These are phyloP conservation scores for Leonotis leonurus DNA, from an alignment of 257 asterid species.

Conservation along the genomic window DNA sequence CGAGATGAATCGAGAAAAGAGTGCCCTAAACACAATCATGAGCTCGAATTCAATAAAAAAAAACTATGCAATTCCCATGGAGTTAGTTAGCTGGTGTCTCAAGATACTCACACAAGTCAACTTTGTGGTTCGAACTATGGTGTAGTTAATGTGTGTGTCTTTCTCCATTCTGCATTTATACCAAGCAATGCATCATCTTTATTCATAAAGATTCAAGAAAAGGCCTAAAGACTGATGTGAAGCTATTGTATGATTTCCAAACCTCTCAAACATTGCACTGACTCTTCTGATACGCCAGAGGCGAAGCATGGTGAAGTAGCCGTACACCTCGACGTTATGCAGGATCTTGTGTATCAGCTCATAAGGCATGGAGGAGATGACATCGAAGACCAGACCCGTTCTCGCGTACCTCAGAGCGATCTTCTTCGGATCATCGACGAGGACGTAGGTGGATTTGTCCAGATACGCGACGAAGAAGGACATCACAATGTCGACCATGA, in stretches of 20 bases:
- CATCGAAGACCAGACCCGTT: slow-evolving; percentile 55
- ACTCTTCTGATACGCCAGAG: slow-evolving; percentile 90
- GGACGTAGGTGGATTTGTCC: slow-evolving; percentile 42
- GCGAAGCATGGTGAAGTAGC: slow-evolving; percentile 71
- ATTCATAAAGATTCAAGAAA: background rate
- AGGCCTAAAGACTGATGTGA: background rate
- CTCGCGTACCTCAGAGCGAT: slow-evolving; percentile 52
- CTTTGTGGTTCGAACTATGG: slow-evolving; percentile 49
- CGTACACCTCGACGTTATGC: slow-evolving; percentile 25
- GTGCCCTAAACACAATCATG: slow-evolving; percentile 42
- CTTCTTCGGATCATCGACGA: slow-evolving; percentile 37
- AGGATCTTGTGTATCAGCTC: slow-evolving; percentile 35
- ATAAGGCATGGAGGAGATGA: slow-evolving; percentile 64
- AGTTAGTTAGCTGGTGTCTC: background rate
- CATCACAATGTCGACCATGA: slow-evolving; percentile 53
- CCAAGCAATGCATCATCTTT: background rate
- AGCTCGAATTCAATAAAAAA: slow-evolving; percentile 4
- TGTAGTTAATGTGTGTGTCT: slow-evolving; percentile 57
- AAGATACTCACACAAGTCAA: slow-evolving; percentile 56
- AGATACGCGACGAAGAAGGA: slow-evolving; percentile 89
- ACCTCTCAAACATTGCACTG: slow-evolving; percentile 69
- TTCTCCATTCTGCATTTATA: slow-evolving; percentile 64
- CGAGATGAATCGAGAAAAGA: slow-evolving; percentile 59
- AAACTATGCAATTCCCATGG: background rate
- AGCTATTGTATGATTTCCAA: no score